These are phyloP conservation scores for Pythium sukuiense DNA, from an alignment of 352 stramenopile genomes.

Conservation along the genomic window DNA sequence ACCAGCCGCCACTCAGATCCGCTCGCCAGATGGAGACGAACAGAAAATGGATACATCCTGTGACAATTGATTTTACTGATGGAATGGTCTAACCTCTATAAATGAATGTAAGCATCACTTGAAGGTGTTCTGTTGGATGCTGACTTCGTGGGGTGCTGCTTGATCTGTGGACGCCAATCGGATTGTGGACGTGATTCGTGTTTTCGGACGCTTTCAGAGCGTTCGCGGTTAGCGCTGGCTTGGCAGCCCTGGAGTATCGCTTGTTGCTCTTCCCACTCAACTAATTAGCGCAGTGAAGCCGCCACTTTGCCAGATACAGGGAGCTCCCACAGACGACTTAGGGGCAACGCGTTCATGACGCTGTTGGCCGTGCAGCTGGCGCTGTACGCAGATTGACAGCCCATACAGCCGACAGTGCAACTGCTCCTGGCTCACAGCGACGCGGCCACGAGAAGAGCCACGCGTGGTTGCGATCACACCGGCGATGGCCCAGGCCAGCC, in stretches of 20 bases:
- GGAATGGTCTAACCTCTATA: background rate
- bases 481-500: too few species aligned
- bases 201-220: too few species aligned
- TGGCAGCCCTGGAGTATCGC: too few species aligned
- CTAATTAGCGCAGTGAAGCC: too few species aligned
- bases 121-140: background rate
- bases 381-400: background rate
- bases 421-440: background rate
- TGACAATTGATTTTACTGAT: background rate
- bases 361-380: background rate
- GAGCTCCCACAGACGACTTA: too few species aligned
- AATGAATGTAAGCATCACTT: background rate
- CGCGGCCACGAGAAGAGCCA: background rate
- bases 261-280: too few species aligned
- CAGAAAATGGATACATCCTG: conserved; percentile 1
- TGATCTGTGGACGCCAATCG: too few species aligned
- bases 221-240: too few species aligned
- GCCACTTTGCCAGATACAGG: too few species aligned
- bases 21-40: background rate
- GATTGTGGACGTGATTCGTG: too few species aligned
- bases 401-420: background rate
- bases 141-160: background rate
- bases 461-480: background rate
- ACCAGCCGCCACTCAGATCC: background rate
- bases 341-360: too few species aligned